Percentiles rank a stretch among this genome's conserved stretches.
phyloP scores from a whole-genome alignment of 108 stramenopile species.

The Nitzschia palea region DNA sequence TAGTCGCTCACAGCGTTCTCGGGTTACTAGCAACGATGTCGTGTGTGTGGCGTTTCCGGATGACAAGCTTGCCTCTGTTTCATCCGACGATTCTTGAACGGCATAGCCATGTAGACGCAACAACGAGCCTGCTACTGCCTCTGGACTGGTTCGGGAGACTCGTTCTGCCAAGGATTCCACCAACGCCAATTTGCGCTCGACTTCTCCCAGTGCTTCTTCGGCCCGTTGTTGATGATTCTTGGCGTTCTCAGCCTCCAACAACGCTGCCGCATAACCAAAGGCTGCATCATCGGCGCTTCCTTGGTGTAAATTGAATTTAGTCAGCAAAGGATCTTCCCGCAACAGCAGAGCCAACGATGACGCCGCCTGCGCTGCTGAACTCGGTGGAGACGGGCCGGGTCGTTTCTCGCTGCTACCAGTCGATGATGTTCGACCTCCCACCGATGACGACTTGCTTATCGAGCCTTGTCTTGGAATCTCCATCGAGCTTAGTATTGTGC shows the following conservation, averaged over 20 bases:
- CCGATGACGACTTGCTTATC: background rate
- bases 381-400: background rate
- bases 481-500: background rate
- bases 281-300: slow-evolving; percentile 41
- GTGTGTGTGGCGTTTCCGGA: background rate
- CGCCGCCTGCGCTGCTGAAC: slow-evolving; percentile 49
- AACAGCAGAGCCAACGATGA: slow-evolving; percentile 62
- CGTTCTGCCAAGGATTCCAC: slow-evolving; percentile 78
- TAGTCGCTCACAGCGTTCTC: slow-evolving; percentile 69
- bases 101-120: slow-evolving; percentile 70
- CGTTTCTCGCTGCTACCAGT: background rate
- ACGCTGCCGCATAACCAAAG: slow-evolving; percentile 70
- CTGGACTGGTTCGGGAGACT: slow-evolving; percentile 69
- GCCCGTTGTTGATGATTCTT: slow-evolving; percentile 44
- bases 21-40: slow-evolving; percentile 33
- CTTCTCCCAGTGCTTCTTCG: slow-evolving; percentile 73
- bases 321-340: slow-evolving; percentile 69
- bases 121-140: slow-evolving; percentile 75
- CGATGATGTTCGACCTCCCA: no score
- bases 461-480: background rate
- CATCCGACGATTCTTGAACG: slow-evolving; percentile 17
- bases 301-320: slow-evolving; percentile 53
- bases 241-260: slow-evolving; percentile 44
- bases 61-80: background rate
- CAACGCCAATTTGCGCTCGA: slow-evolving; percentile 76